Percentiles rank a stretch among this genome's conserved stretches.
Conservation (phyloP, 108 stramenopile species). For the Schizochytrium sp. region DNA sequence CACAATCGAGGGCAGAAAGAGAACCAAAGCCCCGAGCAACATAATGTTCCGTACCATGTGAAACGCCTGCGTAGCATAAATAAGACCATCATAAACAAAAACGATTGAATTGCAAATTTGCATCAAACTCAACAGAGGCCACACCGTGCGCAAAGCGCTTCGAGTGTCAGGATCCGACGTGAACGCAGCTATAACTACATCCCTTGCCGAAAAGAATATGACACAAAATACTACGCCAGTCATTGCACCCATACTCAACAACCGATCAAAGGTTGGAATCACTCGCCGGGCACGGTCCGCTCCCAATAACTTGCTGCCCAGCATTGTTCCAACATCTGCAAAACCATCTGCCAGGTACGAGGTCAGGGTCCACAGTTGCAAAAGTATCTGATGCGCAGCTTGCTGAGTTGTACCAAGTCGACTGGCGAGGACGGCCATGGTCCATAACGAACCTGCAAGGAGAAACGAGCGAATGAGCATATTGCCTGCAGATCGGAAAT, state of each 20-base stretch:
- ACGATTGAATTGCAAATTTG: slow-evolving; percentile 39
- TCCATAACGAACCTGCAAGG: slow-evolving; percentile 22
- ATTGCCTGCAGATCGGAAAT: neutral
- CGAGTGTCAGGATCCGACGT: slow-evolving; percentile 1
- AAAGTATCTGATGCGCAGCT: slow-evolving; percentile 27
- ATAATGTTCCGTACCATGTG: slow-evolving; percentile 60
- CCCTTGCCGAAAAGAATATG: neutral
- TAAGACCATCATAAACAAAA: slow-evolving; percentile 63
- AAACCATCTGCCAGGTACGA: slow-evolving; percentile 59
- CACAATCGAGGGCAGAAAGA: slow-evolving; percentile 7
- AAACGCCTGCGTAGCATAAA: slow-evolving; percentile 39
- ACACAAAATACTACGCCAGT: slow-evolving; percentile 30
- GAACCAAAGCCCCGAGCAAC: slow-evolving; percentile 12
- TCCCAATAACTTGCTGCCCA: slow-evolving; percentile 62
- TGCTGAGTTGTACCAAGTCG: slow-evolving; percentile 22
- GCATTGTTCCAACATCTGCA: slow-evolving; percentile 58
- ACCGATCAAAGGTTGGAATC: neutral
- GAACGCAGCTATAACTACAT: slow-evolving; percentile 25
- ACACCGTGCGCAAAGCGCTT: neutral
- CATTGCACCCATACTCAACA: neutral
- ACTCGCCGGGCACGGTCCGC: neutral
- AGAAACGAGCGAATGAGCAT: slow-evolving; percentile 61
- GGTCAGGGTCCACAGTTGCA: slow-evolving; percentile 60
- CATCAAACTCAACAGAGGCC: slow-evolving; percentile 50
- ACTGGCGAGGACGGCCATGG: slow-evolving; percentile 34